Evolutionary conservation across 106 monocot genomes (phyloP), one percentile per base, ranked within the genome.

Genomic region (Dendrobium nobile): DNA sequence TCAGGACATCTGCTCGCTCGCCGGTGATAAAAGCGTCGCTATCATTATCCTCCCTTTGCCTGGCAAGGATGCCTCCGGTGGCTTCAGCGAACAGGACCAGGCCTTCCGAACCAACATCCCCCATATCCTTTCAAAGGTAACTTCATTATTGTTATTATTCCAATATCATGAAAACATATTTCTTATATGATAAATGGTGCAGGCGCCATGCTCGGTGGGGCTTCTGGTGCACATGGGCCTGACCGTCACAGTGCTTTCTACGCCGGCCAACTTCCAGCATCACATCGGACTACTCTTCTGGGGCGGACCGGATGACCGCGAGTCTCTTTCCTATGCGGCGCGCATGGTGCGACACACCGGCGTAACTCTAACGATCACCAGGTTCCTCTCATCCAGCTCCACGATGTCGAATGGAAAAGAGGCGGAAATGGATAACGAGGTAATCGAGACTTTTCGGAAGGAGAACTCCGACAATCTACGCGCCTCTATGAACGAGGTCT

Each of bases 221-320:
- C 77, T 87, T 40, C 81, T 90, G 9, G 59, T 87, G 18, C 15
- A 41, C 33, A 7, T 20, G 22, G 33, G 67, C 20, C 2, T 8
- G 2, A 54, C 37, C 72, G 22, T 79, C 26, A 26, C 77, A 16
- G 6, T 67, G 43, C 24, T 77, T 17, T 17, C 33, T 4, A 20
- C 54, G 15, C 56, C 33, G 5, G 17, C 47, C 9, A 61, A 26
- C 41, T 80, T 40, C 26, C 72, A 41, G 40, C 65, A 73, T 78
- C 85, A 84, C 45, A 7, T 90, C 31, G 82, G 75, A 11, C 73
- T 82, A 74, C 79, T 90, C 43, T 90, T 90, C 67, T 87, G 85
- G 84, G 90, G 90, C 28, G 90, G 90, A 0, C 37, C 83, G 0
- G 90, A 90, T 70, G 90, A 90, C 78, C 83, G 90, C 16, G 90